Conservation (phyloP, 805 yeast genomes). For the Nakazawaea ishiwadae region DNA sequence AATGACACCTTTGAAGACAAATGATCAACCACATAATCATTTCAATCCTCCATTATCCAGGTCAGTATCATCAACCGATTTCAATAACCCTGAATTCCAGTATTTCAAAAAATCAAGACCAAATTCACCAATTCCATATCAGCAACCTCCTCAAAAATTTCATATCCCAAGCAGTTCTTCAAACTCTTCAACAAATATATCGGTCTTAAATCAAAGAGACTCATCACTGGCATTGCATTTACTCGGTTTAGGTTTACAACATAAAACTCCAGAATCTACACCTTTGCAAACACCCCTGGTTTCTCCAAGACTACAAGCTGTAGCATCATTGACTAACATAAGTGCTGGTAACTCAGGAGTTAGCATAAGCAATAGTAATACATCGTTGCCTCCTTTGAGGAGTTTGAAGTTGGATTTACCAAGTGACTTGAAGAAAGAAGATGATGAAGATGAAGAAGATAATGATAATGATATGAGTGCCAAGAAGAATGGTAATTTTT, state of each 20-base stretch:
- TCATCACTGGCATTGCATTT: slow-evolving; percentile 26
- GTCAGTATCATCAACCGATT: slow-evolving; percentile 38
- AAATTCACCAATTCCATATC: slow-evolving; percentile 33
- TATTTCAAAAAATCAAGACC: slow-evolving; percentile 44
- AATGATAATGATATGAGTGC: slow-evolving; percentile 1
- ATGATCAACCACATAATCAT: slow-evolving; percentile 17
- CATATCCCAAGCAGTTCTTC: neutral
- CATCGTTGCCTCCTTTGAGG: slow-evolving; percentile 41
- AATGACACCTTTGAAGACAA: slow-evolving; percentile 34
- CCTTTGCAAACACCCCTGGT: slow-evolving; percentile 32
- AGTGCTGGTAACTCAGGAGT: neutral
- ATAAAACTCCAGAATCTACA: slow-evolving; percentile 26
- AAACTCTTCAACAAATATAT: slow-evolving; percentile 2
- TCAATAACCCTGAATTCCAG: slow-evolving; percentile 29
- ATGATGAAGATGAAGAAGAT: slow-evolving; percentile 10
- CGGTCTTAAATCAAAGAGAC: slow-evolving; percentile 15
- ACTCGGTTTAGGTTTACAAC: slow-evolving; percentile 18
- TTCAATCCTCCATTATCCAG: slow-evolving; percentile 18
- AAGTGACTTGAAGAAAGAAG: slow-evolving; percentile 24
- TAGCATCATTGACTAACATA: slow-evolving; percentile 14
- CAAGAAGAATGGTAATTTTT: slow-evolving; percentile 8
- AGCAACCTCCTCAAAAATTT: neutral
- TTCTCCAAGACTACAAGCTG: slow-evolving; percentile 24
- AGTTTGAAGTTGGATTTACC: slow-evolving; percentile 49
- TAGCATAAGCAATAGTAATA: slow-evolving; percentile 15